phyloP scores from a whole-genome alignment of 257 asterid genomes.

The Coffea eugenioides region DNA sequence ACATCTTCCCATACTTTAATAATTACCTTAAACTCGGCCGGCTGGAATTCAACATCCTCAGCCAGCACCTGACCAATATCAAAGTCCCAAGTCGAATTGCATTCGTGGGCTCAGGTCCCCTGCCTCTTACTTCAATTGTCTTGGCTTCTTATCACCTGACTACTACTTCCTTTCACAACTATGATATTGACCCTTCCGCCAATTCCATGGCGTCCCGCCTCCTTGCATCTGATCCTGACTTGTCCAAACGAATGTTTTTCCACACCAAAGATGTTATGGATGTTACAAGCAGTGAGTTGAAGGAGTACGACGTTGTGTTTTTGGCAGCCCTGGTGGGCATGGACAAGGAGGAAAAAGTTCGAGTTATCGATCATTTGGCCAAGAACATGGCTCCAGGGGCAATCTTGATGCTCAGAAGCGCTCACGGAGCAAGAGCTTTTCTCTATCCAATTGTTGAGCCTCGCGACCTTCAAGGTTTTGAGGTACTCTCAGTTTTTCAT shows the following conservation, averaged over 20 bases:
- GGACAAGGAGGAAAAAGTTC: constrained; percentile 63
- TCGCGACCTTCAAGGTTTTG: constrained; percentile 62
- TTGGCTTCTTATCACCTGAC: constrained; percentile 61
- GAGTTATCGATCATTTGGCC: constrained; percentile 51
- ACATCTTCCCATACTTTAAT: constrained; percentile 61
- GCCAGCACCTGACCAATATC: constrained; percentile 26
- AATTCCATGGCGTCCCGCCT: constrained; percentile 58
- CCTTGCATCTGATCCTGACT: constrained; percentile 45
- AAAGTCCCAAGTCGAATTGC: constrained; percentile 43
- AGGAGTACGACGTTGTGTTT: constrained; percentile 72
- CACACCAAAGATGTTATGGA: constrained; percentile 56
- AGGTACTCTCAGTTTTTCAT: constrained; percentile 69
- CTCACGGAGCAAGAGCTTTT: constrained; percentile 86
- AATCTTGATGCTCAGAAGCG: constrained; percentile 73
- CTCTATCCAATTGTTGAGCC: constrained; percentile 81
- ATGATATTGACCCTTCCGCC: constrained; percentile 62
- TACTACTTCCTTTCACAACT: constrained; percentile 59
- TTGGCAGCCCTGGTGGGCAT: constrained; percentile 88
- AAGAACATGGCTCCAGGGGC: constrained; percentile 74
- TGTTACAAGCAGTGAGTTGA: constrained; percentile 34
- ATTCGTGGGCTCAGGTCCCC: constrained; percentile 85
- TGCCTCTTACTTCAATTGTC: constrained; percentile 87
- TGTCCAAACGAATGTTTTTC: constrained; percentile 59
- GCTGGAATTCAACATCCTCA: constrained; percentile 61
- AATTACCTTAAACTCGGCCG: constrained; percentile 72